Conservation (phyloP, 208 protist genomes). For the Porcisia hertigi region DNA sequence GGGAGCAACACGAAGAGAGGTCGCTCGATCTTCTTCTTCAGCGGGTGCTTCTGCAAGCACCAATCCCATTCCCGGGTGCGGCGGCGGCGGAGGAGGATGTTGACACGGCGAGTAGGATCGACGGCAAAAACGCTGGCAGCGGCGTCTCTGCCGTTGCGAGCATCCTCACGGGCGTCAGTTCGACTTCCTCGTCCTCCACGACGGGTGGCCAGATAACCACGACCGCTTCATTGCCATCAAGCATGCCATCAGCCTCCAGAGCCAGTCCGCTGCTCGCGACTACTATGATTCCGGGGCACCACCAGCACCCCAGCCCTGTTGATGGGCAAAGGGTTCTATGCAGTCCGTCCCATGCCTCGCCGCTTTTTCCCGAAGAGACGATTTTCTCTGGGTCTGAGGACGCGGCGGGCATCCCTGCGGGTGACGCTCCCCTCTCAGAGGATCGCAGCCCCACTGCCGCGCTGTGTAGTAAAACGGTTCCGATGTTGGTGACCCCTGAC, state of each 20-base stretch:
- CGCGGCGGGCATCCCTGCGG: not conserved
- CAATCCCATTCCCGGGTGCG: not conserved
- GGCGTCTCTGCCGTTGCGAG: not conserved
- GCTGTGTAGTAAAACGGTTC: not conserved
- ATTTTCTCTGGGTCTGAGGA: not conserved
- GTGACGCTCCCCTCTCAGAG: not conserved
- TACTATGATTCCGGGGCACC: not conserved
- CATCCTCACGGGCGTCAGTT: not conserved
- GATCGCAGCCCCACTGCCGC: not conserved
- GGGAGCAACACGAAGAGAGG: conserved; percentile 26
- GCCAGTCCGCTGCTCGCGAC: not conserved
- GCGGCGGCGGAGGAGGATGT: not conserved
- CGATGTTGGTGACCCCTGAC: conserved; percentile 14
- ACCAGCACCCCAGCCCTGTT: not conserved
- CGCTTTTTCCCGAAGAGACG: not conserved
- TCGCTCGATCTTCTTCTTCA: conserved; percentile 24
- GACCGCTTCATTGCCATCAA: not conserved
- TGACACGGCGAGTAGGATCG: not conserved
- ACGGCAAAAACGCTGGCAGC: not conserved
- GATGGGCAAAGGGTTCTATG: not conserved
- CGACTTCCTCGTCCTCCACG: not conserved
- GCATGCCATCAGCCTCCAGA: not conserved
- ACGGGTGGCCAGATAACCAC: not conserved
- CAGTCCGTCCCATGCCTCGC: not conserved
- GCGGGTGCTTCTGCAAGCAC: conserved; percentile 10